A percentile compares a stretch with the other conserved stretches of the same genome.
Evolutionary conservation across 305 asterid genomes (phyloP).

Genomic region (Fraxinus greggii): DNA sequence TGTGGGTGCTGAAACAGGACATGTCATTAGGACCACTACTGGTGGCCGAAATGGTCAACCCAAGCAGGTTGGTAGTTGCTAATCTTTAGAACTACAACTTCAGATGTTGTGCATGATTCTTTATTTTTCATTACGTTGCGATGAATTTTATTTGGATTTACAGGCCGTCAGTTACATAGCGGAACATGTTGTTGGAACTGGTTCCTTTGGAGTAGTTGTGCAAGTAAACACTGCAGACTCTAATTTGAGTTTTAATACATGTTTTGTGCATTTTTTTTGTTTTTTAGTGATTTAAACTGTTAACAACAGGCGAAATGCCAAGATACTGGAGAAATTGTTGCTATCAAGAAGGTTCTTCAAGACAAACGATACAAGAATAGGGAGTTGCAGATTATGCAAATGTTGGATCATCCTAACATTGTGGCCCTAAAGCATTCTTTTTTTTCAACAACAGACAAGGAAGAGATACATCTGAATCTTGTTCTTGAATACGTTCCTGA

Average conservation of each 20-base stretch:
- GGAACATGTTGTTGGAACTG: slow-evolving; percentile 96
- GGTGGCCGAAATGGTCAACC: slow-evolving; percentile 96
- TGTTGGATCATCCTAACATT: slow-evolving; percentile 95
- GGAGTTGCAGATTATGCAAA: slow-evolving; percentile 94
- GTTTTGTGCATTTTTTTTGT: slow-evolving; percentile 13
- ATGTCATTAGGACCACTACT: slow-evolving; percentile 72
- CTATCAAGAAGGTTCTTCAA: slow-evolving; percentile 96
- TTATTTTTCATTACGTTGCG: slow-evolving; percentile 16
- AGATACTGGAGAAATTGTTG: slow-evolving; percentile 95
- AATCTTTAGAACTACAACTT: slow-evolving; percentile 22
- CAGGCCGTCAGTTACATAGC: slow-evolving; percentile 90
- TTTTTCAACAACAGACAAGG: slow-evolving; percentile 83
- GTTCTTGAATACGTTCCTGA: slow-evolving; percentile 97
- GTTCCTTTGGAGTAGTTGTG: slow-evolving; percentile 94
- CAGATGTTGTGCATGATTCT: slow-evolving; percentile 24
- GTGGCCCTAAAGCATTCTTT: slow-evolving; percentile 90
- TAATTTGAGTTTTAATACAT: slow-evolving; percentile 13
- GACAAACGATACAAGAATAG: slow-evolving; percentile 97
- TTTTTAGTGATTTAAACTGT: slow-evolving; percentile 17
- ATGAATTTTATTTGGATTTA: slow-evolving; percentile 32
- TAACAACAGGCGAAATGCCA: slow-evolving; percentile 80
- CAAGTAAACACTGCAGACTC: slow-evolving; percentile 53
- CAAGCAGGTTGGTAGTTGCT: slow-evolving; percentile 64
- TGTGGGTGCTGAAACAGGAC: slow-evolving; percentile 93
- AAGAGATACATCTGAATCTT: slow-evolving; percentile 88